Evolutionary conservation across 768 basidiomycete genomes (phyloP).

Genomic region (Termitomyces sp.): DNA sequence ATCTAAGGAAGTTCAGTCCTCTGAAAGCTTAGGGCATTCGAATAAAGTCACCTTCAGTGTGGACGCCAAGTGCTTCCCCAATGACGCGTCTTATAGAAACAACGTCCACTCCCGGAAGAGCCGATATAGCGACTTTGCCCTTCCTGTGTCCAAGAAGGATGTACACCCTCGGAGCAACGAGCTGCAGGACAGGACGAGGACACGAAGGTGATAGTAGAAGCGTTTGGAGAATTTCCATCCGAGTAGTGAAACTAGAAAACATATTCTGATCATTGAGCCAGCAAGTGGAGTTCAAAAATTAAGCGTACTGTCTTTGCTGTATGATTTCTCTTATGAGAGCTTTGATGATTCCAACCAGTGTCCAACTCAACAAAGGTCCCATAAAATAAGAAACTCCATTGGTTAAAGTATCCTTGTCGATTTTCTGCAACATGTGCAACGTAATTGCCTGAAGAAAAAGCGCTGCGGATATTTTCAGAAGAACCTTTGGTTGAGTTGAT

Average conservation of each 20-base stretch:
- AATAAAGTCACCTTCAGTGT: constrained; percentile 31
- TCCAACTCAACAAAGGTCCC: constrained; percentile 74
- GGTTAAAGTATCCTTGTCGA: constrained; percentile 64
- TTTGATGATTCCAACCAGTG: constrained; percentile 69
- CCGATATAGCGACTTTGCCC: constrained; percentile 20
- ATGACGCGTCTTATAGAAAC: constrained; percentile 36
- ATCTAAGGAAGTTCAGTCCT: not conserved
- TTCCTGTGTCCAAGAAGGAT: constrained; percentile 35
- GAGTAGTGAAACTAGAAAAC: constrained; percentile 30
- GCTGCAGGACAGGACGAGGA: constrained; percentile 60
- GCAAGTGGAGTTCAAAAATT: not conserved
- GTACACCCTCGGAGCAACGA: constrained; percentile 58
- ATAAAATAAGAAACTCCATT: constrained; percentile 80
- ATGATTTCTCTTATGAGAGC: constrained; percentile 62
- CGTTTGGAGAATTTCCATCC: constrained; percentile 64
- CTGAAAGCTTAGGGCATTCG: no score
- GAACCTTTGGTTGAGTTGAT: constrained; percentile 63
- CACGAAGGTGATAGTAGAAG: constrained; percentile 62
- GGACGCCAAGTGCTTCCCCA: constrained; percentile 32
- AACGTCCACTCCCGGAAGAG: constrained; percentile 21
- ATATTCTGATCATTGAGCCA: not conserved
- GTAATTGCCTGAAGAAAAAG: constrained; percentile 63
- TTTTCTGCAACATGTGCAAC: constrained; percentile 42
- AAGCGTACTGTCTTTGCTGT: constrained; percentile 44
- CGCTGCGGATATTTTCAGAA: constrained; percentile 65